Conservation (phyloP, 495 filamentous ascomycete genomes). For the Opeltia flavorubescens region DNA sequence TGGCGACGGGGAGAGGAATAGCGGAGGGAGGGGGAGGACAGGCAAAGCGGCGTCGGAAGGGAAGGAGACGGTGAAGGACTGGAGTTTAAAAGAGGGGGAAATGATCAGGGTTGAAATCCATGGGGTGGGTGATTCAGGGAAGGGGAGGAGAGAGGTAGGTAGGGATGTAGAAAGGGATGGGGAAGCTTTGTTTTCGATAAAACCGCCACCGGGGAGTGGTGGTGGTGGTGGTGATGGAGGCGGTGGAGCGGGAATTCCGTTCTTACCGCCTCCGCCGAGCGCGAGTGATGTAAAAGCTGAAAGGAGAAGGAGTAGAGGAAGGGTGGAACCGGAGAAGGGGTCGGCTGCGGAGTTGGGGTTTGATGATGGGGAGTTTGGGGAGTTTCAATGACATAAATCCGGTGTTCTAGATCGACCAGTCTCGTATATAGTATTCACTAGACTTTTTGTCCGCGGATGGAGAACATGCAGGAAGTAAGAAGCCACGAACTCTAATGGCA, state of each 20-base stretch:
- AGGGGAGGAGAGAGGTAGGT: constrained; percentile 9
- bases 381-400: constrained; percentile 26
- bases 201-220: constrained; percentile 29
- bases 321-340: constrained; percentile 7
- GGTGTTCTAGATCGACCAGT: not conserved
- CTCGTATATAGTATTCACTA: not conserved
- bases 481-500: no score
- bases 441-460: no score
- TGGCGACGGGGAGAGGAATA: constrained; percentile 9
- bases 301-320: constrained; percentile 21
- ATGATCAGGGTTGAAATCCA: constrained; percentile 69
- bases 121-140: constrained; percentile 10
- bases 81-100: constrained; percentile 70
- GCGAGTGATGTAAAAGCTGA: constrained; percentile 22
- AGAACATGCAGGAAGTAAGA: no score
- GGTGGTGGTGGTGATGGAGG: constrained; percentile 12
- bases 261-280: constrained; percentile 12
- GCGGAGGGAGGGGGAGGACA: constrained; percentile 14
- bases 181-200: constrained; percentile 31
- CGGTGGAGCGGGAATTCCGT: constrained; percentile 17
- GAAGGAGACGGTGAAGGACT: constrained; percentile 47
- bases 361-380: constrained; percentile 38
- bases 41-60: constrained; percentile 15
- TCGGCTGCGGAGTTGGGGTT: constrained; percentile 29
- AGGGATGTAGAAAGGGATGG: not conserved